phyloP scores from a whole-genome alignment of 768 basidiomycete species.

The Boletus rex-veris region DNA sequence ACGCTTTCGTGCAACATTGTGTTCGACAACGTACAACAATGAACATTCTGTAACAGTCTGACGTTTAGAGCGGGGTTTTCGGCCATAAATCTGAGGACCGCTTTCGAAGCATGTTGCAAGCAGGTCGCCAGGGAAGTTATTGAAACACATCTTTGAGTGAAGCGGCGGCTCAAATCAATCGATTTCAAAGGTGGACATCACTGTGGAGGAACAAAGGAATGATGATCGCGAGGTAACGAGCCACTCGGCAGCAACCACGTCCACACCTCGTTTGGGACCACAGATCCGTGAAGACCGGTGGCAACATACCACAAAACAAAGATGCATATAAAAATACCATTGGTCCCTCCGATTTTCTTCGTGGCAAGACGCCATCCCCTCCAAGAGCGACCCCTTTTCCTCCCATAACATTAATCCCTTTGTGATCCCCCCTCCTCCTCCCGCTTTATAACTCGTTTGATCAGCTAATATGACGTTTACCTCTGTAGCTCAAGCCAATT shows the following conservation, averaged over 20 bases:
- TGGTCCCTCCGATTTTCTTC: neutral
- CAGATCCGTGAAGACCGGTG: neutral
- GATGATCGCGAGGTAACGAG: slow-evolving; percentile 2
- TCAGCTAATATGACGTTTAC: slow-evolving; percentile 18
- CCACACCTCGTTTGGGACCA: slow-evolving; percentile 11
- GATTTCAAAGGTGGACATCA: neutral
- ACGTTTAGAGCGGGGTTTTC: neutral
- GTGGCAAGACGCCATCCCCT: slow-evolving; percentile 3
- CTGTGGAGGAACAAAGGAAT: slow-evolving; percentile 15
- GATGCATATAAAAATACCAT: slow-evolving; percentile 17
- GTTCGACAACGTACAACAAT: neutral
- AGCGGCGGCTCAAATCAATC: neutral
- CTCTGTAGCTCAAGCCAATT: slow-evolving; percentile 25
- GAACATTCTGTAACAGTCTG: neutral
- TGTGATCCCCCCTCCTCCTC: neutral
- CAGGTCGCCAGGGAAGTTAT: neutral
- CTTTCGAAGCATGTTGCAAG: neutral
- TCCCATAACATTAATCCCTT: neutral
- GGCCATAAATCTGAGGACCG: too few species aligned
- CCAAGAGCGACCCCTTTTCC: neutral
- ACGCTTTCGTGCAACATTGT: neutral
- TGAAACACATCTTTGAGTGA: neutral
- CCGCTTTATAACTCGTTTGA: slow-evolving; percentile 2
- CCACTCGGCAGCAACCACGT: slow-evolving; percentile 21
- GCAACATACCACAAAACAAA: slow-evolving; percentile 14